Evolutionary conservation across 305 asterid genomes (phyloP), one percentile per base, ranked within the genome.

Genomic region (Fraxinus sp.): DNA sequence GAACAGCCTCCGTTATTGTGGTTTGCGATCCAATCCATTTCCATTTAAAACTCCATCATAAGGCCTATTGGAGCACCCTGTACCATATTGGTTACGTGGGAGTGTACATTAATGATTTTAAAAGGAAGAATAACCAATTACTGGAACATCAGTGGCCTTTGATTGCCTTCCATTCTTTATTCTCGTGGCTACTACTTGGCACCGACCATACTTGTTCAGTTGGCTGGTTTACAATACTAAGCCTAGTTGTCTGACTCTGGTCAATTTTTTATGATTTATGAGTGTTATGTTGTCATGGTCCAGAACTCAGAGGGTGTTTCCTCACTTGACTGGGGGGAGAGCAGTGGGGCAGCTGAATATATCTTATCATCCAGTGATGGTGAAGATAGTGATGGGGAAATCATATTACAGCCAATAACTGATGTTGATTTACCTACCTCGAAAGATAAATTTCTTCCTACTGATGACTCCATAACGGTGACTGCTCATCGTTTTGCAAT

Each of bases 341-440:
- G 57, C 82, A 87, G 84, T 78, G 78, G 84, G 37, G 81, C 89
- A 2, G 75, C 75, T 78, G 97, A 84, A 66, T 88, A 86, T 84
- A 77, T 85, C 36, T 82, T 82, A 74, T 92, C 95, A 28, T 92
- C 99, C 9, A 94, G 97, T 78, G 98, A 94, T 55, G 94, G 94
- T 78, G 98, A 95, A 83, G 93, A 89, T 68, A 95, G 97, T 86
- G 98, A 95, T 70, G 94, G 91, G 24, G 98, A 95, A 71, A 77
- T 87, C 68, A 74, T 86, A 52, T 89, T 95, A 84, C 94, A 92
- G 85, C 96, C 97, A 83, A 89, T 94, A 78, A 84, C 95, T 39
- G 98, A 94, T 86, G 85, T 90, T 83, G 98, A 95, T 89, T 86
- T 91, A 84, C 95, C 99, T 26, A 82, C 89, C 83, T 83, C 92